phyloP scores from a whole-genome alignment of 148 eudicot genomes.

The Persicaria maculosa region DNA sequence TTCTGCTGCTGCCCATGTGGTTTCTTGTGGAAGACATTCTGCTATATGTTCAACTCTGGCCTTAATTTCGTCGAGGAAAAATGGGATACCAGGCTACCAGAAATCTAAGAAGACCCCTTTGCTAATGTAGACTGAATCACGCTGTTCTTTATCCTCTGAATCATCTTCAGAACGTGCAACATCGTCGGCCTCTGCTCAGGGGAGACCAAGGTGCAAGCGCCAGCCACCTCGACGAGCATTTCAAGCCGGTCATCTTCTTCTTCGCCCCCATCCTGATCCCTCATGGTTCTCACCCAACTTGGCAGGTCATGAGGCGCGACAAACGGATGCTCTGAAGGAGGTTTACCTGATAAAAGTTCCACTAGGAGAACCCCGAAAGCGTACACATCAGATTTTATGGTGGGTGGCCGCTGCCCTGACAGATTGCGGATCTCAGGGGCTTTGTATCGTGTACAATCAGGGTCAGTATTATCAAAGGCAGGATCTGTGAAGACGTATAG shows the following conservation, averaged over 20 bases:
- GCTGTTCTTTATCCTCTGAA: constrained; percentile 62
- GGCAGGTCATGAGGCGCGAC: constrained; percentile 69
- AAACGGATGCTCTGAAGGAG: constrained; percentile 76
- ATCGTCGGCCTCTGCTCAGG: constrained; percentile 83
- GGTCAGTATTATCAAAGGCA: constrained; percentile 34
- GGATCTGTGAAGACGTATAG: constrained; percentile 38
- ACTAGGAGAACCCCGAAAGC: constrained; percentile 73
- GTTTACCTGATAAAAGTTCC: constrained; percentile 78
- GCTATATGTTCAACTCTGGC: too few species aligned
- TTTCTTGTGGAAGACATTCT: too few species aligned
- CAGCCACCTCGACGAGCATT: constrained; percentile 78
- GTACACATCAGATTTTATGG: constrained; percentile 59
- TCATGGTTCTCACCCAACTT: constrained; percentile 81
- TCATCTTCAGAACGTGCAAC: constrained; percentile 82
- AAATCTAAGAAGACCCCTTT: constrained; percentile 16
- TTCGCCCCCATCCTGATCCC: constrained; percentile 56
- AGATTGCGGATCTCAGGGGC: constrained; percentile 70
- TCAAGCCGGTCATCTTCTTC: constrained; percentile 37
- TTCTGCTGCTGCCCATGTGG: too few species aligned
- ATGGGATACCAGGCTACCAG: neutral
- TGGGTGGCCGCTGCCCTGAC: constrained; percentile 36
- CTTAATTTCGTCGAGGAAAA: neutral
- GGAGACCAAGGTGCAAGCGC: constrained; percentile 60
- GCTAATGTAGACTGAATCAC: constrained; percentile 23
- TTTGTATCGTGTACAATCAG: constrained; percentile 53